Evolutionary conservation across 2,329 filamentous ascomycete species (phyloP).

Genomic region (Magnaporthiopsis incrustans): DNA sequence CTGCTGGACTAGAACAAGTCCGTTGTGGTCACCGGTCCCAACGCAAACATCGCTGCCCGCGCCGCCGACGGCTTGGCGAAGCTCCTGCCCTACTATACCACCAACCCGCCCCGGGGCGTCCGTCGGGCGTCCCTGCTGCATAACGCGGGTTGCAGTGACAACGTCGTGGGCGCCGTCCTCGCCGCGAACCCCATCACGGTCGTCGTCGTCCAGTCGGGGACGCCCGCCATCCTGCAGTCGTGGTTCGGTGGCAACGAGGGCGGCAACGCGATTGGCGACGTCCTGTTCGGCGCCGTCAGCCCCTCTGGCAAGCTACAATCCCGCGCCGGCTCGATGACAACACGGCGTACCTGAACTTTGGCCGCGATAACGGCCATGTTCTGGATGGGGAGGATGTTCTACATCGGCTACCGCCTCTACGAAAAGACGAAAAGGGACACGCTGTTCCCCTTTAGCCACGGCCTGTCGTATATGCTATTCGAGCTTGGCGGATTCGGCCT

Average conservation of each 20-base stretch:
- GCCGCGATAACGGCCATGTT: conserved; percentile 59
- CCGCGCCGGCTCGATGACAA: conserved; percentile 61
- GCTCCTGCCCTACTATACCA: conserved; percentile 33
- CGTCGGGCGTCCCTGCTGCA: conserved; percentile 19
- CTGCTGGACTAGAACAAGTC: conserved; percentile 37
- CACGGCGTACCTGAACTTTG: conserved; percentile 69
- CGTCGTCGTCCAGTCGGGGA: conserved; percentile 53
- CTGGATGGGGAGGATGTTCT: conserved; percentile 73
- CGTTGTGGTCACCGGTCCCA: conserved; percentile 42
- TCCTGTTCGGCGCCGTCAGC: conserved; percentile 52
- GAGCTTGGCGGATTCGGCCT: conserved; percentile 23
- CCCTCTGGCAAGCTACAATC: conserved; percentile 67
- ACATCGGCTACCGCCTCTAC: conserved; percentile 75
- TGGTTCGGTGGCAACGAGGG: conserved; percentile 62
- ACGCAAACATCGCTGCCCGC: conserved; percentile 30
- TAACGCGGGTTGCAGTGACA: conserved; percentile 10
- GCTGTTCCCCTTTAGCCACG: conserved; percentile 73
- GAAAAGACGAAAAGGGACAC: conserved; percentile 59
- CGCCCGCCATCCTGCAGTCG: conserved; percentile 46
- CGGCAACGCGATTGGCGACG: conserved; percentile 57
- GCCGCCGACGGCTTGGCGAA: conserved; percentile 17
- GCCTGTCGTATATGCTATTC: conserved; percentile 71
- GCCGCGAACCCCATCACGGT: conserved; percentile 47
- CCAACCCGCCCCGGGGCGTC: conserved; percentile 35
- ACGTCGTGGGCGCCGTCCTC: conserved; percentile 39